Base-by-base conservation (phyloP, 2,329 filamentous ascomycete genomes). In the Cercospora nicotianae region DNA sequence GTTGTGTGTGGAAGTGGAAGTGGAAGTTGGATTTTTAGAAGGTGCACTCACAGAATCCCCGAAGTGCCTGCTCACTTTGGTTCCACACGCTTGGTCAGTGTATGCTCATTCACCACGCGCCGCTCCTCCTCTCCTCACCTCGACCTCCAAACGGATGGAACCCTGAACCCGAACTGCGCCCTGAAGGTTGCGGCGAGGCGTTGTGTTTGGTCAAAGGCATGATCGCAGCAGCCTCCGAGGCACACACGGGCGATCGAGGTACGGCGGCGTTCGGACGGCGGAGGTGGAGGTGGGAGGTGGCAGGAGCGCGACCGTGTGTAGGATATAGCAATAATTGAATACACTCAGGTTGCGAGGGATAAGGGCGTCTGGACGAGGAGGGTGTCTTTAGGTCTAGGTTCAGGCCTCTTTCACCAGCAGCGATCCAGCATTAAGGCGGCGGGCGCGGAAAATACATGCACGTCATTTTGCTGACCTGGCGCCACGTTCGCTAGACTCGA, bases 61-160 rank as follows among this genome's bases (percentile, higher is more conserved):
- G 74, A 87, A 86, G 70, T 83, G 82, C 69, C 78, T 81, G 73
- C 80, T 83, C 58, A 87, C 79, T 42, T 33, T n/a, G 13, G 16
- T 18, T 18, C 62, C 26, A 26, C 10, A 5, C 30, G 13, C 18
- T 31, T 42, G 48, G 45, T 64, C 31, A 64, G 62, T 31, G 31
- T n/a, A 42, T n/a, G 18, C 16, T 26, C 12, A 12, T 3, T 33
- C 62, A 64, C 62, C 16, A 28, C 59, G 9, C 45, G 10, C 45
- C 5, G 6, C 18, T n/a, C 59, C 31, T 48, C 23, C 30, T 60
- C 16, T 20, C 12, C 59, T 61, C 59, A 61, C 59, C 59, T 70
- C 82, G 78, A 12, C 85, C 85, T 69, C 81, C 81, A 75, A 86
- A 86, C 9, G 85, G 85, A 73, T 86, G 84, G 70, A 86, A 84